Conservation (phyloP, 2,329 filamentous ascomycete genomes). For the Zymoseptoria brevis region DNA sequence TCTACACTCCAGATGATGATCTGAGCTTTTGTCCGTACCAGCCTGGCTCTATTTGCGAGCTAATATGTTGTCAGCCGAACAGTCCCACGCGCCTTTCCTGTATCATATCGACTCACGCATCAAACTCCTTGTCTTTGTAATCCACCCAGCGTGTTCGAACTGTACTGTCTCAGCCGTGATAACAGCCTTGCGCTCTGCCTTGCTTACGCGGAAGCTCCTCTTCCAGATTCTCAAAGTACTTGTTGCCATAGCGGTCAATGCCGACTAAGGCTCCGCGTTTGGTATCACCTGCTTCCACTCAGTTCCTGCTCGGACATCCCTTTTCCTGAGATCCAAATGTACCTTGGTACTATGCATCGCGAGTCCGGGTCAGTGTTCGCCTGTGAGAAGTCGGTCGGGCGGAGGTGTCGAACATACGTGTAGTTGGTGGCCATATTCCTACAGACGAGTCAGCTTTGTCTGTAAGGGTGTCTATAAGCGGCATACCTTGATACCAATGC, state of each 20-base stretch:
- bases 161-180: constrained; percentile 30
- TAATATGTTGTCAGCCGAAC: constrained; percentile 37
- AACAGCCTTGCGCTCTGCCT: constrained; percentile 1
- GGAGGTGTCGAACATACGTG: constrained; percentile 55
- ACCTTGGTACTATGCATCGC: constrained; percentile 29
- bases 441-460: constrained; percentile 28
- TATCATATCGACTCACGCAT: constrained; percentile 49
- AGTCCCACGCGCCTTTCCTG: neutral
- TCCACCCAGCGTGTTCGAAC: constrained; percentile 97
- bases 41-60: constrained; percentile 81
- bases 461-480: neutral
- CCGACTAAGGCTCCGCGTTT: constrained; percentile 84
- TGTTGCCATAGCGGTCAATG: constrained; percentile 87
- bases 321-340: constrained; percentile 10
- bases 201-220: constrained; percentile 85
- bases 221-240: constrained; percentile 84
- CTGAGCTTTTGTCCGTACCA: constrained; percentile 46
- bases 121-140: constrained; percentile 81
- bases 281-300: constrained; percentile 67
- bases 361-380: constrained; percentile 11
- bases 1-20: neutral
- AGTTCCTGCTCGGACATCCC: constrained; percentile 16
- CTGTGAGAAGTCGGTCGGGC: constrained; percentile 3
- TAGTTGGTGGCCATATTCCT: constrained; percentile 91
- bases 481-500: constrained; percentile 76